phyloP scores from a whole-genome alignment of 1,139 yeast genomes.

The Debaryomyces singareniensis region DNA sequence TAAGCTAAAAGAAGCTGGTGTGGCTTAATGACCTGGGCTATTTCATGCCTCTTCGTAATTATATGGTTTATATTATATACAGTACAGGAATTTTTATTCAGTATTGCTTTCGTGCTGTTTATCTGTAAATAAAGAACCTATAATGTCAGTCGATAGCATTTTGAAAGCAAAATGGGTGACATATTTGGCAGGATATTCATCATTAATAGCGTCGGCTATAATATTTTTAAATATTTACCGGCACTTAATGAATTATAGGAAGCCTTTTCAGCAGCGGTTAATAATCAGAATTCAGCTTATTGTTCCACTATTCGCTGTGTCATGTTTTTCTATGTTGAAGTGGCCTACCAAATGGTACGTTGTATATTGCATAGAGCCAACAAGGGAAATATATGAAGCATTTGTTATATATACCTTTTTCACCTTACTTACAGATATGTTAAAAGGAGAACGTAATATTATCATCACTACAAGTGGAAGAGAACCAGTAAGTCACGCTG shows the following conservation, averaged over 20 bases:
- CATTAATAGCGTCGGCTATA: slow-evolving; percentile 27
- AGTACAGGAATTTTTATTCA: background rate
- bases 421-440: slow-evolving; percentile 68
- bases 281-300: slow-evolving; percentile 74
- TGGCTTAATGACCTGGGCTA: slow-evolving; percentile 8
- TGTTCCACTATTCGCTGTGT: slow-evolving; percentile 51
- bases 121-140: slow-evolving; percentile 1
- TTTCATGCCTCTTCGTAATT: background rate
- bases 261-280: slow-evolving; percentile 82
- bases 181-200: slow-evolving; percentile 25
- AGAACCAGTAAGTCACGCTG: slow-evolving; percentile 68
- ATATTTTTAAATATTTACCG: slow-evolving; percentile 24
- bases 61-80: background rate
- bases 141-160: too few species aligned
- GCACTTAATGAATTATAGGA: slow-evolving; percentile 62
- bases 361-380: slow-evolving; percentile 58
- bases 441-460: slow-evolving; percentile 89
- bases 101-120: background rate
- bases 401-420: slow-evolving; percentile 93
- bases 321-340: slow-evolving; percentile 48
- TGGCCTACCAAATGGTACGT: slow-evolving; percentile 30
- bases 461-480: slow-evolving; percentile 70
- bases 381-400: slow-evolving; percentile 89
- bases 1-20: slow-evolving; percentile 12
- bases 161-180: slow-evolving; percentile 33